These are phyloP conservation scores for Gossypium rotundifolium DNA, from an alignment of 345 rosid genomes.

Conservation along the genomic window DNA sequence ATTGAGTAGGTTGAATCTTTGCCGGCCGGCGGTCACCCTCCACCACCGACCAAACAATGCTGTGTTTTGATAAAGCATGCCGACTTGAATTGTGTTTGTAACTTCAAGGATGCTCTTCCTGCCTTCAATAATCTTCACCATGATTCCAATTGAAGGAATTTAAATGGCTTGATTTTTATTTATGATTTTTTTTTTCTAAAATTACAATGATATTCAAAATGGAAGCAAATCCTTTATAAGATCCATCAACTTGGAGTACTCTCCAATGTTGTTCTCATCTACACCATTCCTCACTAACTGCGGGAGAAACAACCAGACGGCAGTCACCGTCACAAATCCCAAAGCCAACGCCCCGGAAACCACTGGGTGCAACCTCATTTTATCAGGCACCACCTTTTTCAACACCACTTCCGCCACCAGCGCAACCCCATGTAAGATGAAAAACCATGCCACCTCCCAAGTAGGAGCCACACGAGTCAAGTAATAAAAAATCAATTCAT, in stretches of 20 bases:
- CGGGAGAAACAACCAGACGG: conserved; percentile 46
- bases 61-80: no score
- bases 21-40: no score
- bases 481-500: conserved; percentile 47
- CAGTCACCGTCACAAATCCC: conserved; percentile 36
- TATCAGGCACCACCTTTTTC: conserved; percentile 19
- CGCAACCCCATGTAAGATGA: conserved; percentile 48
- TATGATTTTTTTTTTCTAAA: no score
- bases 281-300: conserved; percentile 36
- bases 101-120: no score
- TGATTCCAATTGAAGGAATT: no score
- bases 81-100: no score
- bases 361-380: conserved; percentile 19
- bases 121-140: no score
- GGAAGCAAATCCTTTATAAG: conserved; percentile 6
- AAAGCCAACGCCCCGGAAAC: conserved; percentile 32
- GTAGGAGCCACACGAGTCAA: conserved; percentile 41
- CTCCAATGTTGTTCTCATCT: conserved; percentile 29
- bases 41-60: no score
- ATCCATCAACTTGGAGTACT: conserved; percentile 18
- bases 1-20: no score
- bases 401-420: conserved; percentile 36
- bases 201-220: not conserved
- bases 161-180: no score
- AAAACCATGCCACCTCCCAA: conserved; percentile 74